Base-by-base conservation (phyloP, 176 grass and related monocot species). In the Aechmea fasciata region DNA sequence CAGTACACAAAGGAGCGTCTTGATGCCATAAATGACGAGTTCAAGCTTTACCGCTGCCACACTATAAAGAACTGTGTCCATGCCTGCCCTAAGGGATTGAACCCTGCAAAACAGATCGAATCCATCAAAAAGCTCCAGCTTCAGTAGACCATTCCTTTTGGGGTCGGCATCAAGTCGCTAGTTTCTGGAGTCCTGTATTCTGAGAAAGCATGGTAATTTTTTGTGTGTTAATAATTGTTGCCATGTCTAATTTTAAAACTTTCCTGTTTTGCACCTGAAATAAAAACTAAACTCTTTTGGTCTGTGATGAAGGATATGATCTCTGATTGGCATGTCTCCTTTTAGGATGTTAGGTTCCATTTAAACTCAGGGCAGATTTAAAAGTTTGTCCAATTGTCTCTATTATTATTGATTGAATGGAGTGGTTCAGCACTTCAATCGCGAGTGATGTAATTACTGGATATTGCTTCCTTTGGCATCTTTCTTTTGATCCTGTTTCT, bases 31-130 rank as follows among this genome's bases (percentile, higher is more conserved):
- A 93, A 99, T 18, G 94, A 99, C 9, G 94, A 99, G 84, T 99
- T 90, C 84, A 99, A 99, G 79, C 80, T 99, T 4, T 99, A 99
- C 23, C 86, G 94, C 25, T 99, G 94, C 69, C 94, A 99, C 72
- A 90, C 79, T 69, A 99, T 99, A 78, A 93, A 85, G 89, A 99
- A 99, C 77, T 99, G 94, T 69, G 57, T 63, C 0, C 94, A 99
- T 69, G 89, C 94, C 22, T 99, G 94, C 69, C 94, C 94, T 61
- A 99, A 99, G 71, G 94, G 94, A 19, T 63, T 99, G 13, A 93
- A 99, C 80, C 94, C 94, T 0, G 86, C 87, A 0, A 93, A 99
- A 71, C 84, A 99, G 57, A 99, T 99, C 10, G 89, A 90, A 47
- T 77, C 94, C 0, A 85, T 99, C 53, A 99, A 99, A 73, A 99